These are phyloP conservation scores for Aquanectria penicillioides DNA, from an alignment of 2,329 filamentous ascomycete genomes.

Conservation along the genomic window DNA sequence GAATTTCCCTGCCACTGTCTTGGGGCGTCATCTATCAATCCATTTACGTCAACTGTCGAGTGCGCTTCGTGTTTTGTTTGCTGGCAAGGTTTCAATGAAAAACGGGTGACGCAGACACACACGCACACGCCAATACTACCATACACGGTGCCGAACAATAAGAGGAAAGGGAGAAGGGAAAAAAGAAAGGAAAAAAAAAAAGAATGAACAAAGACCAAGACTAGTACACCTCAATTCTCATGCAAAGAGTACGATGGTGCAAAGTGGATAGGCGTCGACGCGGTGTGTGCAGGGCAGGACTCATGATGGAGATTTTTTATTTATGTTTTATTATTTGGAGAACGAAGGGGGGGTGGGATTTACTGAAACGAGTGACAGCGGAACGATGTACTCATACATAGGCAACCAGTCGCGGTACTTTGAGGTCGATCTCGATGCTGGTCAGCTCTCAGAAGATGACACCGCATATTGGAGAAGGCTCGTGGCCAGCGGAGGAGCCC, in stretches of 20 bases:
- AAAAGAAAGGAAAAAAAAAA: background rate
- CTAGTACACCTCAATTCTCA: too few relatives aligned
- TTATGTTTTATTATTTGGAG: background rate
- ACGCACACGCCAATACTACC: background rate
- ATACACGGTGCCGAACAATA: background rate
- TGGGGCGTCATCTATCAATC: too few relatives aligned
- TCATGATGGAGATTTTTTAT: background rate
- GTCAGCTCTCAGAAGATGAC: conserved; percentile 5
- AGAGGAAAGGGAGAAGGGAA: background rate
- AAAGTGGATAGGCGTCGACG: too few relatives aligned
- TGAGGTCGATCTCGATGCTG: conserved; percentile 2
- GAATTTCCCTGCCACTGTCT: background rate
- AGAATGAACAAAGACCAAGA: too few relatives aligned
- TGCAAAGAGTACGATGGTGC: too few relatives aligned
- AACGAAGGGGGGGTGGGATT: background rate
- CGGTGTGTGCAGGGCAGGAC: background rate
- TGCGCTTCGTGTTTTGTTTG: too few relatives aligned
- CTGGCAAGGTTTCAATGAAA: too few relatives aligned
- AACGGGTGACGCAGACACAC: background rate
- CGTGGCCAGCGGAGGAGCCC: background rate
- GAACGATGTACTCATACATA: background rate
- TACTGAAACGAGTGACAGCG: background rate
- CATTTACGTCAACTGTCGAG: too few relatives aligned
- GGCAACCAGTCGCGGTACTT: background rate
- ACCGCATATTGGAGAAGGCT: background rate